phyloP scores from a whole-genome alignment of 768 basidiomycete genomes.

The Rhodocollybia butyracea region DNA sequence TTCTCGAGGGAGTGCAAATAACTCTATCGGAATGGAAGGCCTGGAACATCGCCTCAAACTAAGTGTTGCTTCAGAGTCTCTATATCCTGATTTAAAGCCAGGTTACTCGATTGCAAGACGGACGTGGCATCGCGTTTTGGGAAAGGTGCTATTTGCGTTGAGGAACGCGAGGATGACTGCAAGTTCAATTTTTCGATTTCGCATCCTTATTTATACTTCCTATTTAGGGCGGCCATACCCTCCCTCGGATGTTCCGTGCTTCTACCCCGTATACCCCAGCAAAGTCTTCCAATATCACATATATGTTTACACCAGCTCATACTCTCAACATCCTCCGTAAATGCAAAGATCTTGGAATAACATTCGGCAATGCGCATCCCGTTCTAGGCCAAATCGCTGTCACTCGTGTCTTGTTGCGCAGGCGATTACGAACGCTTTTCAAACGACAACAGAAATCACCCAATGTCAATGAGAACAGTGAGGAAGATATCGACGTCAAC shows the following conservation, averaged over 20 bases:
- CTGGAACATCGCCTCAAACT: constrained; percentile 40
- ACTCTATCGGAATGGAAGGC: constrained; percentile 1
- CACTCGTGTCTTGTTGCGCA: constrained; percentile 40
- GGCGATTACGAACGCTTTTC: not conserved
- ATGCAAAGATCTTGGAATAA: constrained; percentile 40
- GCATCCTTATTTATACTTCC: not conserved
- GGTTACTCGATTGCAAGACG: constrained; percentile 26
- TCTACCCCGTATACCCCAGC: constrained; percentile 34
- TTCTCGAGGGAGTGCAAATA: not conserved
- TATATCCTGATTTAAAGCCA: constrained; percentile 30
- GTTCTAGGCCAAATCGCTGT: constrained; percentile 51
- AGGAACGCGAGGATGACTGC: constrained; percentile 35
- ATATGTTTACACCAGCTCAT: constrained; percentile 24
- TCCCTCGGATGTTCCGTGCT: constrained; percentile 40
- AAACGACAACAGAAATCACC: not conserved
- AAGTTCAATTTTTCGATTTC: constrained; percentile 8
- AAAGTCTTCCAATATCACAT: constrained; percentile 21
- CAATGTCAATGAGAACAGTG: constrained; percentile 34
- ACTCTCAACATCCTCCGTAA: constrained; percentile 28
- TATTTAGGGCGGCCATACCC: constrained; percentile 53
- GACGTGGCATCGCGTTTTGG: constrained; percentile 46
- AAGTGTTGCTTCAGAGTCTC: constrained; percentile 33
- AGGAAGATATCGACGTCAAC: constrained; percentile 42
- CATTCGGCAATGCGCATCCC: constrained; percentile 49
- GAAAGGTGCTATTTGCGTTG: constrained; percentile 29